Evolutionary conservation across 768 basidiomycete genomes (phyloP).

Genomic region (Suillus luteus): DNA sequence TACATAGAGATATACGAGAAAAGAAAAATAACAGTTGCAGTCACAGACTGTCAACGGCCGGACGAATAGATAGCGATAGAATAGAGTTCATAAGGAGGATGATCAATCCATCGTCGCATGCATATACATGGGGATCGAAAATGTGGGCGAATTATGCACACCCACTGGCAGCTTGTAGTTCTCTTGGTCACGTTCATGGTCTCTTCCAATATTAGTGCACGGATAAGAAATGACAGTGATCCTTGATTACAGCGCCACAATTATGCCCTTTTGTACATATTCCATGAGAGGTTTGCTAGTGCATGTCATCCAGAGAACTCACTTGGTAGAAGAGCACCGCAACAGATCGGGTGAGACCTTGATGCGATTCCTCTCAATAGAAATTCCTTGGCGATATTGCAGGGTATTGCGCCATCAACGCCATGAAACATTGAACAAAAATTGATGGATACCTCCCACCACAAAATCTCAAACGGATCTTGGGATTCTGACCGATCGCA

Average conservation of each 20-base stretch:
- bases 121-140: background rate
- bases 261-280: constrained; percentile 47
- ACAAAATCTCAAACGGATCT: background rate
- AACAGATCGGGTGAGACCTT: constrained; percentile 24
- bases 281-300: background rate
- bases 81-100: background rate
- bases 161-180: constrained; percentile 55
- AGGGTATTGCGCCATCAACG: background rate
- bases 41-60: background rate
- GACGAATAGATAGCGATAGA: background rate
- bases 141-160: constrained; percentile 45
- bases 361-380: too few relatives aligned
- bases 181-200: constrained; percentile 41
- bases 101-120: background rate
- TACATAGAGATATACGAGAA: background rate
- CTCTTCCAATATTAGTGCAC: constrained; percentile 64
- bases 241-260: constrained; percentile 67
- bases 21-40: background rate
- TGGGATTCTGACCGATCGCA: background rate
- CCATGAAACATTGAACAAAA: background rate
- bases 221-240: constrained; percentile 65
- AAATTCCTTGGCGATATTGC: background rate
- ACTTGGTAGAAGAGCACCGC: constrained; percentile 79
- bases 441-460: background rate
- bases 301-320: constrained; percentile 16